Evolutionary conservation across 2,329 filamentous ascomycete genomes (phyloP).

Genomic region (Byssothecium circinans): DNA sequence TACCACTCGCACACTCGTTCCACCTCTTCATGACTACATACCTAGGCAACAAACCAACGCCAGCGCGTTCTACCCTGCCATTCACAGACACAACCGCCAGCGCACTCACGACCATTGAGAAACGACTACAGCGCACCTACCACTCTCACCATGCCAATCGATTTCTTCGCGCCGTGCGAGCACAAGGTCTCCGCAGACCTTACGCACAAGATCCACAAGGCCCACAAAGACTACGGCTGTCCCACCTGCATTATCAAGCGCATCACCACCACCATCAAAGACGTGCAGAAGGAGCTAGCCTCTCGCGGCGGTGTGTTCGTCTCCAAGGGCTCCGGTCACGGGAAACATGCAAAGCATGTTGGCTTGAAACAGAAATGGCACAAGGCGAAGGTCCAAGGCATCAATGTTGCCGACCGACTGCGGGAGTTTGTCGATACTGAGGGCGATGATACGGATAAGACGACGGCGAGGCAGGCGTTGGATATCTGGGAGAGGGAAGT

Average conservation of each 20-base stretch:
- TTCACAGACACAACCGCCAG: too few relatives aligned
- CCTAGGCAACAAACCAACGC: too few relatives aligned
- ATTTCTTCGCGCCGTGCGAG: neutral
- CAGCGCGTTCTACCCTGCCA: too few relatives aligned
- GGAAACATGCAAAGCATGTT: too few relatives aligned
- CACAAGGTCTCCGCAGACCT: neutral
- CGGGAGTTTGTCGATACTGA: slow-evolving; percentile 5
- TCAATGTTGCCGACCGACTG: slow-evolving; percentile 8
- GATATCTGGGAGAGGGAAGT: slow-evolving; percentile 11
- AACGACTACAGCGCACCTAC: too few relatives aligned
- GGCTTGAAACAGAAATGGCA: too few relatives aligned
- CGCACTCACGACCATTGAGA: too few relatives aligned
- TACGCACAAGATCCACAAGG: neutral
- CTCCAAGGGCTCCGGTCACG: too few relatives aligned
- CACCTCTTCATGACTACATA: too few relatives aligned
- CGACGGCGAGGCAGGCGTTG: slow-evolving; percentile 8
- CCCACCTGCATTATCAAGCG: slow-evolving; percentile 8
- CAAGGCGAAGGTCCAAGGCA: neutral
- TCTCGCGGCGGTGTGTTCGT: slow-evolving; percentile 8
- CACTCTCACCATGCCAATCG: too few relatives aligned
- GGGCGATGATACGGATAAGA: neutral
- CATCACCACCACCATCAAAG: neutral
- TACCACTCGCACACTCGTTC: too few relatives aligned
- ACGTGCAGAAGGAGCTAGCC: slow-evolving; percentile 2
- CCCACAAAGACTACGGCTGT: slow-evolving; percentile 1